Base-by-base conservation (phyloP, 345 rosid species). In the Aurinia saxatilis region DNA sequence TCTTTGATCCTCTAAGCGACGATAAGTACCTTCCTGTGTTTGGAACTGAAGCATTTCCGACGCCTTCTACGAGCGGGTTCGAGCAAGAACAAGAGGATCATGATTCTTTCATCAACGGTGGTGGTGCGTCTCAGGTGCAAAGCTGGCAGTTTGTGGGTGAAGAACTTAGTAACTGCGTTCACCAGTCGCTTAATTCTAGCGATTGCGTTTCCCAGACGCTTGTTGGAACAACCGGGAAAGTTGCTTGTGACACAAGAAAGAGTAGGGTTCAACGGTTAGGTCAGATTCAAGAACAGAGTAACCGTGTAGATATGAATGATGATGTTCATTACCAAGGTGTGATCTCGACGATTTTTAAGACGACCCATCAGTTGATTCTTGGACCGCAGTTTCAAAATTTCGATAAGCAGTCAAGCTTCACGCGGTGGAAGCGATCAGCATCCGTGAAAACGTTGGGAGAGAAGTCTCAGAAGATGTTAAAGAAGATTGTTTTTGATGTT, bases 401-500 rank as follows among this genome's bases (percentile, higher is more conserved):
- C 11, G 74, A 76, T 57, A 74, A 67, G 33, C 73, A 66, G 55
- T 84, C 96, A 36, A 82, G 92, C 72, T 95, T 90, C 57, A 27
- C 67, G 0, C 50, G 75, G 21, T 95, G 96, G 95, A 84, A 73
- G 70, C 73, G 79, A 36, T 77, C 54, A 18, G 73, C 68, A 25
- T 34, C 13, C 18, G 63, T 18, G 53, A 76, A 60, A 51, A 41
- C 42, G 34, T 49, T 35, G 35, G 71, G 55, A 56, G 75, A 34
- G 8, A 60, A 51, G 17, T 48, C 82, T 1, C 99, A 95, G 69
- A 77, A 65, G 16, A 11, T 95, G 23, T 38, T 90, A 59, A 95
- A 95, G 86, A 87, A 81, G 80, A 63, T 90, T 54, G 60, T 93
- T 47, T 78, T 78, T 8, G 90, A 86, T 42, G 82, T 90, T 72